Evolutionary conservation across 306 rosid genomes (phyloP).

Genomic region (Gastrolobium bilobum): DNA sequence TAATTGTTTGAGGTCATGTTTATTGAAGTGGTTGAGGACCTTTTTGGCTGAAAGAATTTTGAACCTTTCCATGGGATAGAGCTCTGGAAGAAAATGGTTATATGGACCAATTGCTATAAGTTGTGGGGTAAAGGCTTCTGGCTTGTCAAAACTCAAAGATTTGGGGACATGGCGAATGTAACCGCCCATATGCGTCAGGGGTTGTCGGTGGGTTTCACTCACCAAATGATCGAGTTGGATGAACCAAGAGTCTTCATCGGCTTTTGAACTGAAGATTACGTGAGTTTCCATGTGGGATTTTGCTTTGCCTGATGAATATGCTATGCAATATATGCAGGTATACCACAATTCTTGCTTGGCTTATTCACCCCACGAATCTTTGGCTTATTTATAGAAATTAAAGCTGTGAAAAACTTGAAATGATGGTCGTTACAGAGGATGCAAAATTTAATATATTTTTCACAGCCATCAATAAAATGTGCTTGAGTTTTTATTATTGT

Average conservation of each 20-base stretch:
- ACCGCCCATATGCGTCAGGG: neutral
- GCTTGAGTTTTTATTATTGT: neutral
- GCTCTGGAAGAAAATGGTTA: neutral
- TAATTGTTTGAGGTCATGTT: neutral
- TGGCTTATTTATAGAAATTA: neutral
- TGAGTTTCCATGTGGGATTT: neutral
- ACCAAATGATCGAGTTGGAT: neutral
- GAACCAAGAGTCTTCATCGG: neutral
- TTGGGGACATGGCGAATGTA: constrained; percentile 31
- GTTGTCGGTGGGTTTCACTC: neutral
- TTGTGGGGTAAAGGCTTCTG: neutral
- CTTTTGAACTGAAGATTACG: too few relatives aligned
- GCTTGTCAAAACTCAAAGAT: neutral
- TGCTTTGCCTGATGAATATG: neutral
- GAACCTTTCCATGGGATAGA: too few relatives aligned
- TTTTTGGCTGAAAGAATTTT: neutral
- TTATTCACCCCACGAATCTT: neutral
- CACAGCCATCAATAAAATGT: neutral
- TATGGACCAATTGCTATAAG: constrained; percentile 35
- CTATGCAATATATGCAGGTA: neutral
- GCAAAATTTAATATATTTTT: neutral
- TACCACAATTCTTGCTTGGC: neutral
- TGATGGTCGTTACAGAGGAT: neutral
- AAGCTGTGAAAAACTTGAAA: neutral
- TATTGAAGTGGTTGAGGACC: neutral